Evolutionary conservation across 805 yeast species (phyloP), one percentile per base, ranked within the genome.

Genomic region (Sugiyamaella boreocaroliniensis): DNA sequence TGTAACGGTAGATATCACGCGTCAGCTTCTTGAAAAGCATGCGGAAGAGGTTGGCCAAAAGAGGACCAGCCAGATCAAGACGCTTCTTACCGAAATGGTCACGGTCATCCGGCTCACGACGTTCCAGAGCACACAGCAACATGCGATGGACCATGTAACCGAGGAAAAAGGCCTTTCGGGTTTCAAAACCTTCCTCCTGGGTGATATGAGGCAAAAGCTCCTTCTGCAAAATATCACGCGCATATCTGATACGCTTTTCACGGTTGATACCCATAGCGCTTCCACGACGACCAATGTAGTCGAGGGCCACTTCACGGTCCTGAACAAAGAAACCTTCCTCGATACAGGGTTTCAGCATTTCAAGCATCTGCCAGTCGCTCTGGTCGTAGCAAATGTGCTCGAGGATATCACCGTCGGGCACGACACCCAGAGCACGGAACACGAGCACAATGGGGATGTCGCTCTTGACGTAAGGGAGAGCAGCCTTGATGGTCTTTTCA

Each of bases 21-120:
- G 98, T 88, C 61, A 93, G 78, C 69, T 93, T 93, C 73, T 88
- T 86, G 78, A 93, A 93, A 56, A 93, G 76, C 66, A 92, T 83
- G 71, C 98, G 81, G 83, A 93, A 93, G 70, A 93, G 81, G 70
- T 88, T 89, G 57, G 98, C 98, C 66, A 93, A 78, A 68, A 93
- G 76, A 34, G 99, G 99, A 65, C 99, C 99, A 48, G 99, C 99
- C 71, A 93, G 81, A 76, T 93, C 99, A 70, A 93, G 81, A 75
- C 99, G 84, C 75, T 93, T 93, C 72, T 90, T 93, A 70, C 99
- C 99, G 71, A 93, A 93, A 74, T 93, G 99, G 76, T 93, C 99
- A 79, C 99, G 89, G 73, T 93, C 99, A 71, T 93, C 99, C 56
- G 93, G 95, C 69, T 92, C 98, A 62, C 90, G 89, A 77, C 99